phyloP scores from a whole-genome alignment of 139 green algal genomes.

The Tetraselmis chui region DNA sequence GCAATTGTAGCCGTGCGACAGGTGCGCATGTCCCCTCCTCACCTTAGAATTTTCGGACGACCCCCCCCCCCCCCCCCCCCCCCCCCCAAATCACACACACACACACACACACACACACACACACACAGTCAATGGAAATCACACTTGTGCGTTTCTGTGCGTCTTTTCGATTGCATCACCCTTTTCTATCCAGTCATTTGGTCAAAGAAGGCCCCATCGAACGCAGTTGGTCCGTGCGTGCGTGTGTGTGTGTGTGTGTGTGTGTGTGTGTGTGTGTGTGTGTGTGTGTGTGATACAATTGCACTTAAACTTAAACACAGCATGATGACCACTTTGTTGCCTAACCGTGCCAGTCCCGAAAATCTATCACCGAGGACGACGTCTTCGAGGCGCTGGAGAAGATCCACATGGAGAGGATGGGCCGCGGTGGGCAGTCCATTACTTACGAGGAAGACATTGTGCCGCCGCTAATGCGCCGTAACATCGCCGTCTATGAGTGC shows the following conservation, averaged over 20 bases:
- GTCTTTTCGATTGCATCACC: no score
- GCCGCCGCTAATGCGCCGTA: constrained; percentile 30
- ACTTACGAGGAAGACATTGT: constrained; percentile 23
- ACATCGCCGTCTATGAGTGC: constrained; percentile 76
- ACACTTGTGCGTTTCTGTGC: no score
- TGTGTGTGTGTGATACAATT: no score
- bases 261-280: no score
- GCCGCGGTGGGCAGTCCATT: neutral
- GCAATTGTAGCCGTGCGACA: constrained; percentile 69
- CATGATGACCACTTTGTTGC: no score
- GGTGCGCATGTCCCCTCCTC: constrained; percentile 7
- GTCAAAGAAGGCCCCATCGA: no score
- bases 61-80: neutral
- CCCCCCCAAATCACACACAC: neutral
- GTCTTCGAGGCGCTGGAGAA: constrained; percentile 85
- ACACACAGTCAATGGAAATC: neutral
- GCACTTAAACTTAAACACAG: no score
- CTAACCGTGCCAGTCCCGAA: constrained; percentile 42
- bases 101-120: neutral
- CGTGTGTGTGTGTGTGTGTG: no score
- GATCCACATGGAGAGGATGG: constrained; percentile 57
- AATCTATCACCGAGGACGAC: constrained; percentile 66
- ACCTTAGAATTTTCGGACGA: neutral
- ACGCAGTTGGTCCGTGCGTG: no score
- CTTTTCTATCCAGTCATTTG: no score